Evolutionary conservation across 495 filamentous ascomycete genomes (phyloP).

Genomic region (Bathelium albidoporum): DNA sequence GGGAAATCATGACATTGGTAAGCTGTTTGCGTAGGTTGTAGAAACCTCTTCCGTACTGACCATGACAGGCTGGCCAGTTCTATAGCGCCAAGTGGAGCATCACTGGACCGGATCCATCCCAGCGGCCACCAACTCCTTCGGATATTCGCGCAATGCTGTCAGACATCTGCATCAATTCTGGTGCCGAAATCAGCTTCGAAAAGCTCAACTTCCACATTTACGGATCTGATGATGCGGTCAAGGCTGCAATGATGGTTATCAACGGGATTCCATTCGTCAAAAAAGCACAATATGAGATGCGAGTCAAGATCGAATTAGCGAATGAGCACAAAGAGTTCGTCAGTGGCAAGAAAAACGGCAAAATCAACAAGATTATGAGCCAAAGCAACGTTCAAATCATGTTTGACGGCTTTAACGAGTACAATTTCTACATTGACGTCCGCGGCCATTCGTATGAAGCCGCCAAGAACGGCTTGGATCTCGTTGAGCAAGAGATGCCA

Average conservation of each 20-base stretch:
- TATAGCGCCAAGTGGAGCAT: constrained; percentile 97
- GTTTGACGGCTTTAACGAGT: constrained; percentile 97
- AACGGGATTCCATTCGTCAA: constrained; percentile 84
- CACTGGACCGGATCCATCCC: constrained; percentile 59
- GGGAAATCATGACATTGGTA: constrained; percentile 90
- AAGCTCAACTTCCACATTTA: constrained; percentile 88
- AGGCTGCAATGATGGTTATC: constrained; percentile 83
- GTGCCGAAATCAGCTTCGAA: constrained; percentile 88
- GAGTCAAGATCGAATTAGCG: constrained; percentile 95
- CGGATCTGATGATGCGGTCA: constrained; percentile 90
- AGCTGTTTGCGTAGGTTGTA: constrained; percentile 19
- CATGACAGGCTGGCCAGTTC: constrained; percentile 75
- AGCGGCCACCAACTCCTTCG: constrained; percentile 58
- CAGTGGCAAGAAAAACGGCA: constrained; percentile 98
- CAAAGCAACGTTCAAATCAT: constrained; percentile 98
- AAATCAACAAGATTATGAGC: constrained; percentile 99
- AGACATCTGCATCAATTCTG: constrained; percentile 92
- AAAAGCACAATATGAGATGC: constrained; percentile 79
- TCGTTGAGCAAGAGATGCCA: constrained; percentile 98
- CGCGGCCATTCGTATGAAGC: constrained; percentile 83
- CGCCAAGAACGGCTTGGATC: constrained; percentile 76
- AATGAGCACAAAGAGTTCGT: constrained; percentile 99
- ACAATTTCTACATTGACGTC: constrained; percentile 99
- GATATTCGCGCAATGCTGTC: constrained; percentile 85
- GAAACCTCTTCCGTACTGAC: constrained; percentile 26